Evolutionary conservation across 352 stramenopile species (phyloP), one percentile per base, ranked within the genome.

Genomic region (Phytophthora cryptogea): DNA sequence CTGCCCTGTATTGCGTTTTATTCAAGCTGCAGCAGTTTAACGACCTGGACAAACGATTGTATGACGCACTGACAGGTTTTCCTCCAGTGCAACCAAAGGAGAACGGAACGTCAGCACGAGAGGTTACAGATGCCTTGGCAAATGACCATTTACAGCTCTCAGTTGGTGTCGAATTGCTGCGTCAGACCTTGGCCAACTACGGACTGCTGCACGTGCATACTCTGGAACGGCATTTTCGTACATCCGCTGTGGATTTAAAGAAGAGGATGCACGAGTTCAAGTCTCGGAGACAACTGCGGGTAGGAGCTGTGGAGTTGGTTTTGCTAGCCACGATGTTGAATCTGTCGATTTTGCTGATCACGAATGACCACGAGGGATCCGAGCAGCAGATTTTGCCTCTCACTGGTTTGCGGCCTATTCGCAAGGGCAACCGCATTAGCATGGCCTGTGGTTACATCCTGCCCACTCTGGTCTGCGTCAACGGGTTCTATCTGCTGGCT

Each of bases 251-350:
- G 8, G 86, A 95, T 41, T 58, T 95, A 11, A 93, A 90, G 44
- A 91, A 87, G 63, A 80, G 78, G 40, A 50, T 95, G 45, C 86
- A 95, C 54, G 72, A 83, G 27, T 89, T 91, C 66, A 90, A 92
- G 63, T 78, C 74, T 28, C 55, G 70, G 50, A 53, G 71, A 30
- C 70, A 84, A n/a, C 42, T 78, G 1, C 82, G 86, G 14, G 70
- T 92, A 2, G 86, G 86, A 6, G 63, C 82, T 0, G 26, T 93
- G 9, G 82, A 91, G 56, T 80, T 95, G 10, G 68, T 85, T 23
- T 37, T 90, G 53, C 75, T 95, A 8, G 80, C 70, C 4, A 88
- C 83, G 5, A 92, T 93, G 77, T 55, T 95, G 6, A 74, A 95
- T 60, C 55, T 93, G 11, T 79, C 70, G 0, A 89, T 95, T 52